phyloP scores from a whole-genome alignment of 2,329 filamentous ascomycete species.

The Aspergillus nomiae region DNA sequence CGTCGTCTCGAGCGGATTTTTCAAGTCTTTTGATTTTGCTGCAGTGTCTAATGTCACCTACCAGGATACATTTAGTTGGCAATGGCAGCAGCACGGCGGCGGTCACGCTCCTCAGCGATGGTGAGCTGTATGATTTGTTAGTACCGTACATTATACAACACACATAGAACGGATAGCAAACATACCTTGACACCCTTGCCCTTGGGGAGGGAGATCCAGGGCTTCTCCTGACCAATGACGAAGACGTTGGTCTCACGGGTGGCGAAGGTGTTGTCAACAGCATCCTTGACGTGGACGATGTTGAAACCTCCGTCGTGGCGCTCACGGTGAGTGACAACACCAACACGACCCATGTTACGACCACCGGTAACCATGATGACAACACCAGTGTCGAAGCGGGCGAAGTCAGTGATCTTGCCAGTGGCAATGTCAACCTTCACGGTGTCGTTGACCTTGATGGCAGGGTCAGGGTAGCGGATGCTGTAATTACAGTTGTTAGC shows the following conservation, averaged over 20 bases:
- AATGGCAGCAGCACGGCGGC: slow-evolving; percentile 74
- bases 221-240: slow-evolving; percentile 97
- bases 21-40: slow-evolving; percentile 26
- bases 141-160: slow-evolving; percentile 5
- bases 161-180: slow-evolving; percentile 11
- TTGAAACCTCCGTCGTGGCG: slow-evolving; percentile 99
- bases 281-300: slow-evolving; percentile 99
- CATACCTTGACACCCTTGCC: slow-evolving; percentile 96
- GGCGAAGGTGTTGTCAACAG: slow-evolving; percentile 99
- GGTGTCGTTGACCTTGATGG: slow-evolving; percentile 99
- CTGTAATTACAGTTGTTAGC: slow-evolving; percentile 55
- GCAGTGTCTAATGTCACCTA: slow-evolving; percentile 27
- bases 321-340: slow-evolving; percentile 99
- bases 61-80: slow-evolving; percentile 48
- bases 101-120: slow-evolving; percentile 98
- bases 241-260: slow-evolving; percentile 99
- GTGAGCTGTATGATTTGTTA: slow-evolving; percentile 63
- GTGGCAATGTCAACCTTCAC: slow-evolving; percentile 98
- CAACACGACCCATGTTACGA: slow-evolving; percentile 99
- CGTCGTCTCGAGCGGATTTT: slow-evolving; percentile 36
- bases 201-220: slow-evolving; percentile 99
- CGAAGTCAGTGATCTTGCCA: slow-evolving; percentile 97
- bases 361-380: slow-evolving; percentile 99
- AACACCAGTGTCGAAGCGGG: slow-evolving; percentile 97
- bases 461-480: slow-evolving; percentile 98